Conservation (phyloP, 2,329 filamentous ascomycete genomes). For the Cercospora berteroae region DNA sequence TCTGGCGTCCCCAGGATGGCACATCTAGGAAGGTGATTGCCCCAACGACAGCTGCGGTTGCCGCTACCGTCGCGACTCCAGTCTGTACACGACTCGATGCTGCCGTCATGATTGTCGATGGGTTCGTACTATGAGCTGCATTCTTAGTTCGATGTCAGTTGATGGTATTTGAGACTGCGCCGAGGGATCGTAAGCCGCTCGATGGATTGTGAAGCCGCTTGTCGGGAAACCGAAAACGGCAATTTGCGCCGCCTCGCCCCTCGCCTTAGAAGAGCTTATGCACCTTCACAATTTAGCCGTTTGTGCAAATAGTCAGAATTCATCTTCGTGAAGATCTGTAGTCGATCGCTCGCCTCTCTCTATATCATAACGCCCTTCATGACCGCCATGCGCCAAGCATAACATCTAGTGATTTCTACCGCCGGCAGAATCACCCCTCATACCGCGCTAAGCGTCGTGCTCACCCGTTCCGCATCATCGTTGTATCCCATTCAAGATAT, state of each 20-base stretch:
- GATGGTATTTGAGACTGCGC: neutral
- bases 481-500: constrained; percentile 23
- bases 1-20: constrained; percentile 23
- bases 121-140: neutral
- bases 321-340: neutral
- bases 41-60: neutral
- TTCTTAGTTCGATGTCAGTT: neutral
- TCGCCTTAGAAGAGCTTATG: neutral
- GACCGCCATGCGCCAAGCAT: neutral
- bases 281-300: neutral
- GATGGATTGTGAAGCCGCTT: neutral
- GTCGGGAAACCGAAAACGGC: neutral
- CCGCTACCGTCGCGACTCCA: constrained; percentile 13
- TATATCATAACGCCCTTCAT: neutral
- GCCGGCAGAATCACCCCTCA: neutral
- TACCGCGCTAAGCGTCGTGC: neutral
- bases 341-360: neutral
- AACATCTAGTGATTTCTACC: neutral
- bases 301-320: neutral
- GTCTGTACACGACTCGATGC: constrained; percentile 2
- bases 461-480: constrained; percentile 3
- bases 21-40: constrained; percentile 28
- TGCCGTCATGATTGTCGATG: neutral
- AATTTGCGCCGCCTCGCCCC: neutral
- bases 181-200: neutral